A percentile compares a stretch with the other conserved stretches of the same genome.
These are phyloP conservation scores for Clausena lansium DNA, from an alignment of 345 rosid species.

Conservation along the genomic window DNA sequence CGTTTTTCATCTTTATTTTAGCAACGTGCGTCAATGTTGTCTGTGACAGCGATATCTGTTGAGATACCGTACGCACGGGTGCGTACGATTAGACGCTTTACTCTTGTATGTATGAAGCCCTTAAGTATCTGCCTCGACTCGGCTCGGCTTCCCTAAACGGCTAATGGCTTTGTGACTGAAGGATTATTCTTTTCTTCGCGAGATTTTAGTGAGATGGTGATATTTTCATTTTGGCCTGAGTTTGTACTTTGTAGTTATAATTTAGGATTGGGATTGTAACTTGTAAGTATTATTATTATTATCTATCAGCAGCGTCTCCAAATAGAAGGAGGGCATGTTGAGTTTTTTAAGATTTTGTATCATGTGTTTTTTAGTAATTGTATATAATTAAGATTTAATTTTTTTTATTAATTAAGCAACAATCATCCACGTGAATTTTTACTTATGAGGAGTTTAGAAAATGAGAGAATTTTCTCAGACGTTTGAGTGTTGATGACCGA, in stretches of 20 bases:
- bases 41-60: background rate
- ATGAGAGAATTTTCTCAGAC: too few species aligned
- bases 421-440: too few species aligned
- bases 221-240: too few species aligned
- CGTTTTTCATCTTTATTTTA: background rate
- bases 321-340: too few species aligned
- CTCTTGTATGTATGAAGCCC: background rate
- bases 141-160: background rate
- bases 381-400: too few species aligned
- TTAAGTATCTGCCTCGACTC: background rate
- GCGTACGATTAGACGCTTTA: background rate
- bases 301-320: too few species aligned
- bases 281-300: too few species aligned
- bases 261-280: too few species aligned
- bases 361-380: too few species aligned
- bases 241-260: too few species aligned
- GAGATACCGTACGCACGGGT: background rate
- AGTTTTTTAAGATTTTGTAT: too few species aligned
- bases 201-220: background rate
- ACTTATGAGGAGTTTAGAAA: accelerated
- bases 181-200: background rate
- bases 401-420: accelerated
- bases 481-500: accelerated
- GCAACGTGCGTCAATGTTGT: conserved; percentile 10
- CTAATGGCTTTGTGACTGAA: too few species aligned